phyloP scores from a whole-genome alignment of 768 basidiomycete species.

The Leccinum pellstonianum region DNA sequence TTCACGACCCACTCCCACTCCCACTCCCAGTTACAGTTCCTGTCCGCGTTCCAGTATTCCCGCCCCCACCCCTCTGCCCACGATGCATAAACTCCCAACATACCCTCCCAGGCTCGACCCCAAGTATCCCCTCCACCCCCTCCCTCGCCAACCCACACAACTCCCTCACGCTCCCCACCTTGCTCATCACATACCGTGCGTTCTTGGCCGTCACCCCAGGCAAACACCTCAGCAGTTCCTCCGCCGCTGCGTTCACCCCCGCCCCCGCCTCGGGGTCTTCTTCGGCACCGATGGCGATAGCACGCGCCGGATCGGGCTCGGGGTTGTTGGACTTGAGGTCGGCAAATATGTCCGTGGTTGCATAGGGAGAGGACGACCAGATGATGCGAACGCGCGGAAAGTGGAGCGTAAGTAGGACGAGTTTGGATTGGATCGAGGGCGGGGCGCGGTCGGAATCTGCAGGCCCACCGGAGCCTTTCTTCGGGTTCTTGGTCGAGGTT shows the following conservation, averaged over 20 bases:
- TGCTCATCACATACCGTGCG: slow-evolving; percentile 78
- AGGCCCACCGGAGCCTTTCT: slow-evolving; percentile 35
- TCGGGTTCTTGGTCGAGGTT: slow-evolving; percentile 52
- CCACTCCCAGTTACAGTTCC: not conserved
- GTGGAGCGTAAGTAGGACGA: slow-evolving; percentile 83
- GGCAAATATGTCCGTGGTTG: slow-evolving; percentile 86
- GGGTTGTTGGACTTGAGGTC: slow-evolving; percentile 80
- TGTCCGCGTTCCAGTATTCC: not conserved
- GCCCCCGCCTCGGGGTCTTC: slow-evolving; percentile 66
- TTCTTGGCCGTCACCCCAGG: slow-evolving; percentile 88
- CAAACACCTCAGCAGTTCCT: slow-evolving; percentile 77
- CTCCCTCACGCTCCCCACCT: slow-evolving; percentile 73
- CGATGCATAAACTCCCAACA: slow-evolving; percentile 83
- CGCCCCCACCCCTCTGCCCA: slow-evolving; percentile 45
- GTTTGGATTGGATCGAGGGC: slow-evolving; percentile 81
- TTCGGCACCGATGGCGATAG: slow-evolving; percentile 79
- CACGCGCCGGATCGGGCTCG: slow-evolving; percentile 78
- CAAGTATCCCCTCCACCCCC: slow-evolving; percentile 71
- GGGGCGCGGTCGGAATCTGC: slow-evolving; percentile 35
- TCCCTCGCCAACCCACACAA: slow-evolving; percentile 62
- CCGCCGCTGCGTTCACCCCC: slow-evolving; percentile 71
- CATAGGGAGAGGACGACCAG: slow-evolving; percentile 96
- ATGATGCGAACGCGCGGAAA: slow-evolving; percentile 93
- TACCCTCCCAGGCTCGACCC: slow-evolving; percentile 74
- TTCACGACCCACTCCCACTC: not conserved